These are phyloP conservation scores for Trichoderma sp. DNA, from an alignment of 2,329 filamentous ascomycete genomes.

Conservation along the genomic window DNA sequence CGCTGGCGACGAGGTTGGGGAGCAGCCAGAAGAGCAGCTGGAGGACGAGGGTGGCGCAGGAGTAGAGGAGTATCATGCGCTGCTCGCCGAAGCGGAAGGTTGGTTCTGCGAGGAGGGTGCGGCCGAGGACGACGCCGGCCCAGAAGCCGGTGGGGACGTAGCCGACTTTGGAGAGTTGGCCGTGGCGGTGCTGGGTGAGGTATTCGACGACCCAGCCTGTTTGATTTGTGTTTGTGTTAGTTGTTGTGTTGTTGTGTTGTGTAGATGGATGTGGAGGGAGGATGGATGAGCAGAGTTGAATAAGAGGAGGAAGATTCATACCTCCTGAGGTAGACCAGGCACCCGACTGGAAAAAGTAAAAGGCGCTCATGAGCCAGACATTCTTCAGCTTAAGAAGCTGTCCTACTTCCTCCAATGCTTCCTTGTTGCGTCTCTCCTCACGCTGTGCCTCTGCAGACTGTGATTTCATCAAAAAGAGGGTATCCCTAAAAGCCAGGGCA, in stretches of 20 bases:
- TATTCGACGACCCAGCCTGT: slow-evolving; percentile 21
- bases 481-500: background rate
- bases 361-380: slow-evolving; percentile 21
- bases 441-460: background rate
- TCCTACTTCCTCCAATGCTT: background rate
- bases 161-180: slow-evolving; percentile 60
- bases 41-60: slow-evolving; percentile 62
- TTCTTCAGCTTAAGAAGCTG: slow-evolving; percentile 13
- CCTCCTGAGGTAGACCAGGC: slow-evolving; percentile 21
- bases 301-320: background rate
- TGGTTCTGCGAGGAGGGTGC: slow-evolving; percentile 68
- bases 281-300: background rate
- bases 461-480: background rate
- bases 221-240: background rate
- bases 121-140: slow-evolving; percentile 73
- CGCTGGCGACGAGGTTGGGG: slow-evolving; percentile 72
- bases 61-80: slow-evolving; percentile 62
- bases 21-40: slow-evolving; percentile 81
- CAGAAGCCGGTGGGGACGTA: slow-evolving; percentile 80
- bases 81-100: slow-evolving; percentile 73
- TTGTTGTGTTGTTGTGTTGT: background rate
- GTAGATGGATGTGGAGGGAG: background rate
- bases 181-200: slow-evolving; percentile 57
- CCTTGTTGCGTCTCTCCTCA: background rate
- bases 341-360: slow-evolving; percentile 22